Evolutionary conservation across 78 protist genomes (phyloP), one percentile per base, ranked within the genome.

Genomic region (Chrysochromulina tobinii): DNA sequence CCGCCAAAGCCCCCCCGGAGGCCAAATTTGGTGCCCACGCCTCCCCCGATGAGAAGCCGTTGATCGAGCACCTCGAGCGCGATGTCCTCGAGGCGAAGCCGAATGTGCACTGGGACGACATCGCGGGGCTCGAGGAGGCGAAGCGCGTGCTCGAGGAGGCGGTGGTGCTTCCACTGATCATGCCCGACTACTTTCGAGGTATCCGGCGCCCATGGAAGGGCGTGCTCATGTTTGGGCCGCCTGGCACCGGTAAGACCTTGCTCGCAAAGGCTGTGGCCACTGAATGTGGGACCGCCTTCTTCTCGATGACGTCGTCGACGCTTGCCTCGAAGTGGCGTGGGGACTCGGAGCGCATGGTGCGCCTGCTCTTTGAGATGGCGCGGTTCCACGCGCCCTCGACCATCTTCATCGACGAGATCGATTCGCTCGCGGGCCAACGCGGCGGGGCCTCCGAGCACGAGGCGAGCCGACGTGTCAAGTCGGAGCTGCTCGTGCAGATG

Each of bases 201-300:
- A 86, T 96, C 64, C 93, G 96, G 15, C 64, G 95, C 8, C 96
- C 98, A 2, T 97, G 97, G 98, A 88, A 90, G 87, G 99, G 99
- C 75, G 93, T 96, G 8, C 90, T 97, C 69, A 72, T 97, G 92
- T 94, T 90, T 55, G 99, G 99, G 0, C 98, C 98, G 6, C 98
- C 98, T 0, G 98, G 98, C 6, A 96, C 98, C 1, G 98, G 98
- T 38, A 97, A 97, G 89, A 97, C 98, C 48, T 1, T 97, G 90
- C 96, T 97, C 20, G 98, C 98, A 17, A 97, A 97, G 89, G 98
- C 98, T 0, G 97, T 97, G 11, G 98, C 98, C 3, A 94, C 98
- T 77, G 97, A 96, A 73, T 93, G 96, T 67, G 67, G 55, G 38
- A 95, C 98, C 54, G 96, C 97, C 23, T 97, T 97, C 85, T 97